Evolutionary conservation across 2,329 filamentous ascomycete species (phyloP), one percentile per base, ranked within the genome.

Genomic region (Neopestalotiopsis sp.): DNA sequence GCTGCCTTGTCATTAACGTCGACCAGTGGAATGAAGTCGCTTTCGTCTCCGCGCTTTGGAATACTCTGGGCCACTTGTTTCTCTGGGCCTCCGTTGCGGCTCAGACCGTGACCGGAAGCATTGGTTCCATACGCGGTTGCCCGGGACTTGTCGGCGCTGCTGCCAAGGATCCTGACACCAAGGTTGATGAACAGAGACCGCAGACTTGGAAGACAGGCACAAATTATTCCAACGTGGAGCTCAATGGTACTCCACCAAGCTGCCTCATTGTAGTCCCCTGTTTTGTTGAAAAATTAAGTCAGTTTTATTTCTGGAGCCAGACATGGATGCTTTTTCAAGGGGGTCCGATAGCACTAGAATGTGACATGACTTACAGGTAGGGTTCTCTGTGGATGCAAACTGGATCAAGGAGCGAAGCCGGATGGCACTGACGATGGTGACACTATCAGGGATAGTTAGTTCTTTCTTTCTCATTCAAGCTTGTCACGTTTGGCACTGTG

Each of bases 401-500:
- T 74, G 70, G 61, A 85, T 78, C 20, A 85, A 78, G 6, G 80
- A 81, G 12, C 78, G 76, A 3, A 85, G 75, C n/a, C 83, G 81
- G 34, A 85, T 73, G 62, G 82, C 79, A 67, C 81, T 83, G 69
- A 84, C 76, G n/a, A 85, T 70, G 2, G 81, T 85, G 53, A 83
- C 81, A 66, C 81, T 84, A 49, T 34, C 24, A 56, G 32, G 63
- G 45, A 14, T 40, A n/a, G 20, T 59, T 59, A 59, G 57, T 12
- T 66, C 32, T 40, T 70, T 70, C 3, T 28, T 53, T 28, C 13
- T 28, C 24, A 2, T 28, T 28, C 24, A 28, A 28, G 24, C 24
- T 2, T 28, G 34, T 58, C n/a, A 24, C 24, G 45, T 5, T 3
- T 24, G 20, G n/a, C 7, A 10, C 24, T 28, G 24, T 53, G 30